These are phyloP conservation scores for Xylaria cubensis DNA, from an alignment of 495 filamentous ascomycete genomes.

Conservation along the genomic window DNA sequence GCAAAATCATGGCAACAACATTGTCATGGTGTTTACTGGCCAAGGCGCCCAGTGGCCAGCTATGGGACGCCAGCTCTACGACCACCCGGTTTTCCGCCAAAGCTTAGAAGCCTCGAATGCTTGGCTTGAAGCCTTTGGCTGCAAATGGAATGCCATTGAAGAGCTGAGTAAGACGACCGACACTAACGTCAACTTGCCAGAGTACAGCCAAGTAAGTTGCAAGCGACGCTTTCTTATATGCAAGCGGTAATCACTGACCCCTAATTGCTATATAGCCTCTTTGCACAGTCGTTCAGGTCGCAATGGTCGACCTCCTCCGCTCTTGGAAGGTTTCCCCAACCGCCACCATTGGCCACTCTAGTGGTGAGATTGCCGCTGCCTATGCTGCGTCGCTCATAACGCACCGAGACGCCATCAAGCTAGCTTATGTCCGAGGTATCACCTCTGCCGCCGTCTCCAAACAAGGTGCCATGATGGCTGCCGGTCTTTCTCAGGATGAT, in stretches of 20 bases:
- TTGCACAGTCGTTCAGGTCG: slow-evolving; percentile 50
- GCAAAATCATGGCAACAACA: slow-evolving; percentile 25
- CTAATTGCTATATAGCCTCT: slow-evolving; percentile 24
- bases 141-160: slow-evolving; percentile 21
- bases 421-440: slow-evolving; percentile 39
- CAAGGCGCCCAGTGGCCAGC: slow-evolving; percentile 48
- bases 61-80: slow-evolving; percentile 50
- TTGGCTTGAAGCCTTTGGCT: slow-evolving; percentile 19
- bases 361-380: slow-evolving; percentile 61
- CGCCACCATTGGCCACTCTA: slow-evolving; percentile 67
- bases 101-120: slow-evolving; percentile 29
- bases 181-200: slow-evolving; percentile 10
- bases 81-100: slow-evolving; percentile 27
- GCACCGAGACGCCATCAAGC: slow-evolving; percentile 58
- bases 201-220: slow-evolving; percentile 36
- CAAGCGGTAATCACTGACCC: neutral
- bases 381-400: slow-evolving; percentile 38
- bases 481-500: slow-evolving; percentile 36
- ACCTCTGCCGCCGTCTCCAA: slow-evolving; percentile 36
- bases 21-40: slow-evolving; percentile 36
- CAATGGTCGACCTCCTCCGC: slow-evolving; percentile 53
- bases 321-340: slow-evolving; percentile 54
- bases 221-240: neutral
- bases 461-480: slow-evolving; percentile 48
- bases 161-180: slow-evolving; percentile 15